Evolutionary conservation across 2,329 filamentous ascomycete species (phyloP), one percentile per base, ranked within the genome.

Genomic region (Aurifilum marmelostoma): DNA sequence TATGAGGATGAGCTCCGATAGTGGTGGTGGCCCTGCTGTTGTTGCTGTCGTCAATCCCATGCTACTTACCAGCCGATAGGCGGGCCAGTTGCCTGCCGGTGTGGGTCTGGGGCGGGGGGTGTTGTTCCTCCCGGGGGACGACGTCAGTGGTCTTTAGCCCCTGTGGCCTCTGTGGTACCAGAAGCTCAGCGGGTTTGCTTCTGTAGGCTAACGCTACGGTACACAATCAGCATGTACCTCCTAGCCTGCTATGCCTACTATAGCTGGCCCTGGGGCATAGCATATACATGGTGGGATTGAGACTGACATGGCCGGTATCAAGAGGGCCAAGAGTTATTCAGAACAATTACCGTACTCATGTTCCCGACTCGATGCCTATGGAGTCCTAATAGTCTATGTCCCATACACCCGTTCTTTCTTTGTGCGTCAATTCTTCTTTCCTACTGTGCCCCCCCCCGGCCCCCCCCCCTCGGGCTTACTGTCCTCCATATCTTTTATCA

Each of bases 111-210:
- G 63, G 43, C 16, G 21, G 6, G 43, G 43, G 41, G 16, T n/a
- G n/a, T 21, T 21, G 41, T 8, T 47, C 41, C 47, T 65, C 8
- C 34, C 24, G 47, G 52, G 27, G 41, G 29, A 47, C 65, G 56
- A 69, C 67, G 69, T 71, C 69, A 69, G 67, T 34, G 59, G 67
- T 70, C 39, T 60, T 39, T 56, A 32, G 50, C 21, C 24, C 47
- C 43, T 47, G 16, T n/a, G 11, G 43, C 43, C 43, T 21, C 43
- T n/a, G 21, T 47, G 18, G 62, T 32, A 52, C 37, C 56, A 52
- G 6, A 32, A 5, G 27, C 41, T 11, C 29, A 34, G 14, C 59
- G 56, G 68, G 4, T 63, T 58, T 39, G 52, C 50, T 41, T 24
- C 56, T 32, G 6, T 11, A 56, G 50, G 59, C 64, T n/a, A 47